A percentile compares a stretch with the other conserved stretches of the same genome.
Conservation (phyloP, 345 rosid species). For the Kernera saxatilis region DNA sequence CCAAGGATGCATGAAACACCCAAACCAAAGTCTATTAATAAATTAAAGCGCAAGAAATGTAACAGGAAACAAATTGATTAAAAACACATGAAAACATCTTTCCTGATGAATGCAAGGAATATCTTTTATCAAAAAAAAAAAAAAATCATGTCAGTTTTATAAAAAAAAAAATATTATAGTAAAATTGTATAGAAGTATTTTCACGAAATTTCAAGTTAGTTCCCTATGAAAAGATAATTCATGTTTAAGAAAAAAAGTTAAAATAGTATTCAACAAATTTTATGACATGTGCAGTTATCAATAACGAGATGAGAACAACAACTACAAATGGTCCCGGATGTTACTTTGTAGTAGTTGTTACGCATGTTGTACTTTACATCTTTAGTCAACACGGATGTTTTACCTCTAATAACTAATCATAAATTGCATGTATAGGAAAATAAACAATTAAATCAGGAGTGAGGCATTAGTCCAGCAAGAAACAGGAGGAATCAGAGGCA, state of each 20-base stretch:
- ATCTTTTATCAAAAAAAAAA: background rate
- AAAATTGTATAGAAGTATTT: background rate
- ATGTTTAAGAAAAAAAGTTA: background rate
- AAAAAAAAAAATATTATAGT: background rate
- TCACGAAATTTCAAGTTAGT: background rate
- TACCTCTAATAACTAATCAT: background rate
- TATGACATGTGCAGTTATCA: background rate
- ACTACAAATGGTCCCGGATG: slow-evolving; percentile 1
- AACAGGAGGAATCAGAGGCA: background rate
- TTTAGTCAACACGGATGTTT: slow-evolving; percentile 5
- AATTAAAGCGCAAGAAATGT: background rate
- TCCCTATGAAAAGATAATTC: background rate
- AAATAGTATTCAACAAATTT: background rate
- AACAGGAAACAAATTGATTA: background rate
- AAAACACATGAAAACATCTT: background rate
- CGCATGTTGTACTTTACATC: background rate
- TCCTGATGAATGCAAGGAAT: background rate
- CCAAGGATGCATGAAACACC: background rate
- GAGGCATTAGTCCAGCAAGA: background rate
- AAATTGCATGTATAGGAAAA: background rate
- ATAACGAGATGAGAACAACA: slow-evolving; percentile 24
- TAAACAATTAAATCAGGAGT: background rate
- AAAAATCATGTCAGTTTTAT: background rate
- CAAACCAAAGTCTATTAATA: background rate
- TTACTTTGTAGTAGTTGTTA: background rate